A percentile compares a stretch with the other conserved stretches of the same genome.
Evolutionary conservation across 352 stramenopile species (phyloP).

Genomic region (Globisporangium parvum): DNA sequence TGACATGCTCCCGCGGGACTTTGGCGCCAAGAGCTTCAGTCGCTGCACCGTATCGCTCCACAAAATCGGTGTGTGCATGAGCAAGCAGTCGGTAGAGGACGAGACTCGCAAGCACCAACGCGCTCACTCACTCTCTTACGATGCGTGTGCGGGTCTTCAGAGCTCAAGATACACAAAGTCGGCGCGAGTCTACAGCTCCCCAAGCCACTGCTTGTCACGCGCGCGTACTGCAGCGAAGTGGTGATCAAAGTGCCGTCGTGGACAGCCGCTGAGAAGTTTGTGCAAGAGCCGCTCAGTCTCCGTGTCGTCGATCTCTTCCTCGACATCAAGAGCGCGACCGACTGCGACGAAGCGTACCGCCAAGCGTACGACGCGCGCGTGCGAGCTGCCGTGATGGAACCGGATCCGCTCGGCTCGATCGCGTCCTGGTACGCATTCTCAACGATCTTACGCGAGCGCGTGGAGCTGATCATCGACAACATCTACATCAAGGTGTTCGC

Average conservation of each 20-base stretch:
- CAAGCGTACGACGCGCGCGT: conserved; percentile 23
- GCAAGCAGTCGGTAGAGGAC: neutral
- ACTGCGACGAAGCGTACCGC: conserved; percentile 43
- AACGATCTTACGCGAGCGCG: conserved; percentile 40
- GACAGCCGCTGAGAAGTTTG: conserved; percentile 41
- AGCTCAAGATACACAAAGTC: conserved; percentile 62
- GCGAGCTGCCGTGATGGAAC: conserved; percentile 33
- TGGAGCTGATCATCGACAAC: conserved; percentile 45
- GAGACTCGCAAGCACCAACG: neutral
- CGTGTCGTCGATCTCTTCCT: conserved; percentile 43
- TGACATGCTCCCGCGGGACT: conserved; percentile 54
- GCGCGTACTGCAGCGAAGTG: conserved; percentile 45
- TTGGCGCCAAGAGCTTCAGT: conserved; percentile 35
- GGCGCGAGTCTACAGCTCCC: conserved; percentile 36
- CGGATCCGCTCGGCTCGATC: conserved; percentile 55
- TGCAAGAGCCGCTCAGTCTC: conserved; percentile 44
- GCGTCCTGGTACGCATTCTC: conserved; percentile 55
- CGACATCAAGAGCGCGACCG: conserved; percentile 35
- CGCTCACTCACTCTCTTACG: neutral
- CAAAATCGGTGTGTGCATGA: conserved; percentile 39
- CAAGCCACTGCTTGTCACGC: conserved; percentile 42
- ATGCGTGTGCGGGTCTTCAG: conserved; percentile 12
- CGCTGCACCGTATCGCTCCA: conserved; percentile 41
- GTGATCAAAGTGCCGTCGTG: conserved; percentile 56
- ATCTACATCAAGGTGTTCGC: conserved; percentile 50